Percentiles rank a stretch among this genome's conserved stretches.
These are phyloP conservation scores for Amyloporia xantha DNA, from an alignment of 768 basidiomycete genomes.

Conservation along the genomic window DNA sequence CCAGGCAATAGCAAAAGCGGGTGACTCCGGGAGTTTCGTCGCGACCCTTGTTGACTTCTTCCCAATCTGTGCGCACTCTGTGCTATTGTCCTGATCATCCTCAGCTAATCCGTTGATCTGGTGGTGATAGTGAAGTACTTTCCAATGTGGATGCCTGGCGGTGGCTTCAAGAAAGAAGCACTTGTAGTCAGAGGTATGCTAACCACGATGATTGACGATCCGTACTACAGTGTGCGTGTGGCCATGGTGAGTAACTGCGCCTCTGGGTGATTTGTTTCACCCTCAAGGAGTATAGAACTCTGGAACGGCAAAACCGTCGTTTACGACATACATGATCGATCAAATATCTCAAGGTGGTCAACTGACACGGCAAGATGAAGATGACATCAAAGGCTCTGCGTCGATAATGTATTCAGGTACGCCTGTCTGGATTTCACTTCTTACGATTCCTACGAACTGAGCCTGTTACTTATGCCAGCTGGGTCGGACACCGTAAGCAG, in stretches of 20 bases:
- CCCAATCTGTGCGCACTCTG: conserved; percentile 21
- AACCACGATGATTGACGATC: conserved; percentile 9
- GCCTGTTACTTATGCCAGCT: conserved; percentile 8
- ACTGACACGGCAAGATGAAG: background rate
- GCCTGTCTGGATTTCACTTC: background rate
- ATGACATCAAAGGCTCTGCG: conserved; percentile 12
- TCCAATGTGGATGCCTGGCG: conserved; percentile 59
- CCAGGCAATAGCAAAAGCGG: conserved; percentile 16
- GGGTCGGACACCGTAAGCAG: conserved; percentile 16
- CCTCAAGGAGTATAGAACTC: background rate
- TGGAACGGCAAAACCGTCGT: background rate
- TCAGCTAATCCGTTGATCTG: background rate
- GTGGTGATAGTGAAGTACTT: conserved; percentile 35
- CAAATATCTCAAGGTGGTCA: background rate
- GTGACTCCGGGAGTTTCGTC: conserved; percentile 19
- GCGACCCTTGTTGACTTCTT: conserved; percentile 30
- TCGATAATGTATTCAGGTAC: conserved; percentile 19
- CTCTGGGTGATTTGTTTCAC: no score
- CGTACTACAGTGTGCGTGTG: conserved; percentile 16
- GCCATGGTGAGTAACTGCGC: conserved; percentile 8
- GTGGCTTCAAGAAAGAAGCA: conserved; percentile 34
- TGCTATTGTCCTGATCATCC: background rate
- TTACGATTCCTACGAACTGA: no score
- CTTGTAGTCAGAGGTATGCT: conserved; percentile 1
- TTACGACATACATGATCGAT: background rate